phyloP scores from a whole-genome alignment of 2,329 filamentous ascomycete genomes.

The Tolypocladium sp. region DNA sequence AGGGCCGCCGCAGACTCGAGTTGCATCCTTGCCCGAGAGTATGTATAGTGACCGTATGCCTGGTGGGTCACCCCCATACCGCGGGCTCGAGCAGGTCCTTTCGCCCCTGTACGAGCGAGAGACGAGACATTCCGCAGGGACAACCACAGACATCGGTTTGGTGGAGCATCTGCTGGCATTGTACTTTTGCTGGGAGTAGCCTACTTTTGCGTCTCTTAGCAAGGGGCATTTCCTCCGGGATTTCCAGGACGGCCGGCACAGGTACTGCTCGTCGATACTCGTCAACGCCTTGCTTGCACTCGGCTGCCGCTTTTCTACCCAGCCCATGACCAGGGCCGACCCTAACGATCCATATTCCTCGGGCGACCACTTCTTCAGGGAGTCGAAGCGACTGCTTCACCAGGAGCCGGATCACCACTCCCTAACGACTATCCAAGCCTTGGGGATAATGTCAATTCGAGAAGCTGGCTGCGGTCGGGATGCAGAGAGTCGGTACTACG shows the following conservation, averaged over 20 bases:
- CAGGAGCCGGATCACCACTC: conserved; percentile 49
- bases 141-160: conserved; percentile 44
- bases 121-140: conserved; percentile 28
- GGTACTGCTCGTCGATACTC: conserved; percentile 61
- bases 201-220: conserved; percentile 63
- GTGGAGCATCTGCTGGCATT: conserved; percentile 55
- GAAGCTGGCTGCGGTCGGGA: conserved; percentile 66
- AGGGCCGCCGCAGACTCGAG: conserved; percentile 31
- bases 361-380: conserved; percentile 66
- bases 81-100: conserved; percentile 37
- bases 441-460: conserved; percentile 67
- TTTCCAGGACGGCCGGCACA: no score
- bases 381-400: conserved; percentile 52
- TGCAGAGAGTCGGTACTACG: conserved; percentile 63
- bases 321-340: conserved; percentile 51
- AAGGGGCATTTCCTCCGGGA: conserved; percentile 62
- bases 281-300: conserved; percentile 58
- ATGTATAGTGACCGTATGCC: conserved; percentile 23
- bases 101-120: conserved; percentile 34
- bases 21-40: conserved; percentile 40
- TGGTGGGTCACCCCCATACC: conserved; percentile 24
- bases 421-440: conserved; percentile 63
- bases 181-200: conserved; percentile 70
- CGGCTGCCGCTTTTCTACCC: conserved; percentile 60
- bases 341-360: conserved; percentile 53